Conservation (phyloP, 495 filamentous ascomycete species). For the Penicillium antarcticum region DNA sequence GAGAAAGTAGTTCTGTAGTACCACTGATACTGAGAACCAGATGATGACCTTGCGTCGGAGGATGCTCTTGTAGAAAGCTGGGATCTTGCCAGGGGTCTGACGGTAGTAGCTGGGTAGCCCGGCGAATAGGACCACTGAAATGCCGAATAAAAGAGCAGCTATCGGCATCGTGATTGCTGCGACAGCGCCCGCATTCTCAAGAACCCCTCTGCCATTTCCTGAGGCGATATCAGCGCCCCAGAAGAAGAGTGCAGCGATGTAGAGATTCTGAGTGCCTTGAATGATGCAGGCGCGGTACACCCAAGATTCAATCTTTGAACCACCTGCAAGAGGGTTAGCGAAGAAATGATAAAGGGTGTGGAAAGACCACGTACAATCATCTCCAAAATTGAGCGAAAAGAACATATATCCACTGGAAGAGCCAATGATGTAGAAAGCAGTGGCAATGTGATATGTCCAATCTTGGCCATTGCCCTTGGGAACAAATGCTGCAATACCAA, state of each 20-base stretch:
- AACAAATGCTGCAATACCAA: slow-evolving; percentile 58
- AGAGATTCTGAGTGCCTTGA: slow-evolving; percentile 45
- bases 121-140: slow-evolving; percentile 37
- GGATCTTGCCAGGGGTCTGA: slow-evolving; percentile 63
- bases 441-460: slow-evolving; percentile 46
- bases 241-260: slow-evolving; percentile 47
- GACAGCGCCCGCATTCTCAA: no score
- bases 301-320: slow-evolving; percentile 42
- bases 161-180: slow-evolving; percentile 42
- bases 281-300: slow-evolving; percentile 49
- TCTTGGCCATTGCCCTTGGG: slow-evolving; percentile 34
- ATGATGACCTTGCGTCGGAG: slow-evolving; percentile 41
- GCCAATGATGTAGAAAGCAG: slow-evolving; percentile 40
- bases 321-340: slow-evolving; percentile 9
- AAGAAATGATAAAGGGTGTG: no score
- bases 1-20: slow-evolving; percentile 47
- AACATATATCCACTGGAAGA: slow-evolving; percentile 48
- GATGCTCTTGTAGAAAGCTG: slow-evolving; percentile 47
- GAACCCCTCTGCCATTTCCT: slow-evolving; percentile 40
- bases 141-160: slow-evolving; percentile 33
- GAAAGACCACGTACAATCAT: slow-evolving; percentile 17
- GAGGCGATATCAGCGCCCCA: slow-evolving; percentile 41
- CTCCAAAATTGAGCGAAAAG: slow-evolving; percentile 49
- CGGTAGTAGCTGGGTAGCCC: slow-evolving; percentile 48
- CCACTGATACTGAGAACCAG: slow-evolving; percentile 45